These are phyloP conservation scores for Didymella keratinophila DNA, from an alignment of 2,329 filamentous ascomycete genomes.

Conservation along the genomic window DNA sequence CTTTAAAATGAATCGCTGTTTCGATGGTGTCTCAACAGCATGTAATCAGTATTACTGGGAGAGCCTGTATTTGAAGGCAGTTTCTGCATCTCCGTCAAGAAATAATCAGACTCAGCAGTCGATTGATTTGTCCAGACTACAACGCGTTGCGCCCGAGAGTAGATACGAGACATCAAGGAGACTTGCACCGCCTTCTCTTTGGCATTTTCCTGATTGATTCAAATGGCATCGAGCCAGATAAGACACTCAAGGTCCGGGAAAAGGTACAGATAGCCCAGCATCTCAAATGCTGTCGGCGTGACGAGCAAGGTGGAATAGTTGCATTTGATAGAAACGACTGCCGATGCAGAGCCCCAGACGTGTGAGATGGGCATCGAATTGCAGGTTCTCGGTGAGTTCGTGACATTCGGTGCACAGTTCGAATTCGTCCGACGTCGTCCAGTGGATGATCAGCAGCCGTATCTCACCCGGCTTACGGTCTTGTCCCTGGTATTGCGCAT, in stretches of 20 bases:
- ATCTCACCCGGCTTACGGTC: not conserved
- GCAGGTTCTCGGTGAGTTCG: not conserved
- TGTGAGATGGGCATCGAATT: slow-evolving; percentile 17
- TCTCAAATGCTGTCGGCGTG: slow-evolving; percentile 4
- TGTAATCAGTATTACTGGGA: no score
- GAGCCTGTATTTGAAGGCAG: not conserved
- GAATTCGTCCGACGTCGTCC: not conserved
- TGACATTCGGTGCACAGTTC: not conserved
- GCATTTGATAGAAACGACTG: slow-evolving; percentile 1
- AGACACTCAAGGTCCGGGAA: not conserved
- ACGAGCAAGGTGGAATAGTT: slow-evolving; percentile 2
- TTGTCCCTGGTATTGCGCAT: not conserved
- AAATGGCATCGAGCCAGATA: slow-evolving; percentile 15
- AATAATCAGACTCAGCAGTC: not conserved
- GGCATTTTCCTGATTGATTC: slow-evolving; percentile 1
- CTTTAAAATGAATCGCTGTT: slow-evolving; percentile 9
- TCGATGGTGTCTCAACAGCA: not conserved
- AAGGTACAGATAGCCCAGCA: slow-evolving; percentile 5
- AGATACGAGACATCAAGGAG: slow-evolving; percentile 7
- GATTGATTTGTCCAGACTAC: slow-evolving; percentile 5
- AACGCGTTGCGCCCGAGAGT: slow-evolving; percentile 1
- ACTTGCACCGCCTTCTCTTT: slow-evolving; percentile 16
- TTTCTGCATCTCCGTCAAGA: not conserved
- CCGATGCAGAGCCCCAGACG: slow-evolving; percentile 13
- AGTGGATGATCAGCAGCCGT: slow-evolving; percentile 1